These are phyloP conservation scores for Brassica balearica DNA, from an alignment of 441 rosid genomes.

Conservation along the genomic window DNA sequence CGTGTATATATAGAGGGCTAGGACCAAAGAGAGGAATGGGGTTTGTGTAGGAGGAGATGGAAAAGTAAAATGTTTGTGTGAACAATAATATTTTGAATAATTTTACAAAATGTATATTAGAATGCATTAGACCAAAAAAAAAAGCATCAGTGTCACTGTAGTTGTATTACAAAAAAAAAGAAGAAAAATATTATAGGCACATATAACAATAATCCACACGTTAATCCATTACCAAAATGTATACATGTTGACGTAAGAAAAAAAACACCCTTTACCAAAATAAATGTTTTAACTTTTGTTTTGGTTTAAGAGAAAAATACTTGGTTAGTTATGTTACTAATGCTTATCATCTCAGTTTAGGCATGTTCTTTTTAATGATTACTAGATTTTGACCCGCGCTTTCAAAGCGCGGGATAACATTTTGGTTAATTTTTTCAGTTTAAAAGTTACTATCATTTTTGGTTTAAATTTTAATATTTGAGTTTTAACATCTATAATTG, in stretches of 20 bases:
- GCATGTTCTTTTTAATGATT: slow-evolving; percentile 18
- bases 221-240: too few relatives aligned
- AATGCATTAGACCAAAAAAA: too few relatives aligned
- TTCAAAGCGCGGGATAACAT: too few relatives aligned
- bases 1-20: slow-evolving; percentile 43
- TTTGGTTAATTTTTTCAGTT: too few relatives aligned
- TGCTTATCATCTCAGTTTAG: slow-evolving; percentile 45
- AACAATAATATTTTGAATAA: slow-evolving; percentile 38
- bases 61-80: slow-evolving; percentile 35
- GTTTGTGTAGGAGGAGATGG: slow-evolving; percentile 29
- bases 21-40: slow-evolving; percentile 39
- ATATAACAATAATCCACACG: slow-evolving; percentile 15
- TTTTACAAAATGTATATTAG: background rate
- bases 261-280: too few relatives aligned
- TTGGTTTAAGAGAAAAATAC: slow-evolving; percentile 18
- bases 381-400: too few relatives aligned
- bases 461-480: too few relatives aligned
- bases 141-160: slow-evolving; percentile 19
- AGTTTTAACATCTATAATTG: too few relatives aligned
- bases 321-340: slow-evolving; percentile 26
- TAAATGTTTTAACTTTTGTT: too few relatives aligned
- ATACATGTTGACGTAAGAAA: too few relatives aligned
- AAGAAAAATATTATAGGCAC: slow-evolving; percentile 3
- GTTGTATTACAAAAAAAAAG: slow-evolving; percentile 1
- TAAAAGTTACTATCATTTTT: too few relatives aligned